phyloP scores from a whole-genome alignment of 164 flowering plant species.

The Macadamia integrifolia region DNA sequence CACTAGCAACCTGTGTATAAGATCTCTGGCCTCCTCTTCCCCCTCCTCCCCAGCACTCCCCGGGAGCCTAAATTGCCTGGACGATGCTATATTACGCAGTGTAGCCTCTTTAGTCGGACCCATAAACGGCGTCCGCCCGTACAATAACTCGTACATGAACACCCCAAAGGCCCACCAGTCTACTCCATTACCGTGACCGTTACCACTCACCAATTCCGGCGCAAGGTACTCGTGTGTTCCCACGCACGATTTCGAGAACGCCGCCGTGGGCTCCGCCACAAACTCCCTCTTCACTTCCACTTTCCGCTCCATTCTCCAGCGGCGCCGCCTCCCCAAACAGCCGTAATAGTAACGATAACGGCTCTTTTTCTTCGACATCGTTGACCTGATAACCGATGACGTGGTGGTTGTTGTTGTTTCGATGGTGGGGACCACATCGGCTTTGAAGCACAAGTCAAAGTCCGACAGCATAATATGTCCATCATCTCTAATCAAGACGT shows the following conservation, averaged over 20 bases:
- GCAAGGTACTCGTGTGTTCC: conserved; percentile 95
- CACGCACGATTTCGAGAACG: conserved; percentile 65
- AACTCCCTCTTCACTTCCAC: conserved; percentile 33
- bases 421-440: conserved; percentile 53
- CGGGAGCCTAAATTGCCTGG: conserved; percentile 28
- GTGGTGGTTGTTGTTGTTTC: not conserved
- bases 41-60: conserved; percentile 23
- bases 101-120: conserved; percentile 71
- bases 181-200: conserved; percentile 80
- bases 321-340: not conserved
- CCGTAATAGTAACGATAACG: conserved; percentile 9
- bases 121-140: conserved; percentile 81
- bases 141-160: conserved; percentile 64
- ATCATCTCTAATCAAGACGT: conserved; percentile 75
- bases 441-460: conserved; percentile 73
- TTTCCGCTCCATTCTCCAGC: not conserved
- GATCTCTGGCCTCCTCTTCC: conserved; percentile 43
- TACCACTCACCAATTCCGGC: conserved; percentile 67
- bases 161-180: conserved; percentile 99
- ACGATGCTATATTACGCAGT: conserved; percentile 61
- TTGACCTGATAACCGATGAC: too few species aligned
- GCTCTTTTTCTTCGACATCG: not conserved
- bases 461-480: conserved; percentile 96
- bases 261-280: conserved; percentile 72
- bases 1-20: conserved; percentile 58